Base-by-base conservation (phyloP, 2,329 filamentous ascomycete genomes). In the Endothia cerciana region DNA sequence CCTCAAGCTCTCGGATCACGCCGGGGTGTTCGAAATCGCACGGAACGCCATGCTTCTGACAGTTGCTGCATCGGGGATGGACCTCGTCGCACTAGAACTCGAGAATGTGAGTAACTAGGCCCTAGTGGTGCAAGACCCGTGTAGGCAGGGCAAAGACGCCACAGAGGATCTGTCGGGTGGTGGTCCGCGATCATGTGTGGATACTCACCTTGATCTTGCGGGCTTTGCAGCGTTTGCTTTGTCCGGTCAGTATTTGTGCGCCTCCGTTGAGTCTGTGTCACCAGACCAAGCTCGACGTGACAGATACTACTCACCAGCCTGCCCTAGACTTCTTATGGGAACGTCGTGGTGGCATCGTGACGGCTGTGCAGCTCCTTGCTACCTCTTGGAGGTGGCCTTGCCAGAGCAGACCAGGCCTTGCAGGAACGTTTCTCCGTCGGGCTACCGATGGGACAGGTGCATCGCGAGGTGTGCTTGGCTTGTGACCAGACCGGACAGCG, bases 321-420 rank as follows among this genome's bases (percentile, higher is more conserved):
- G 87, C 84, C 70, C 89, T 83, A 65, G 87, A 90, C 79, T 90
- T 91, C 74, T 89, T 91, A 76, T 91, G 89, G 51, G 88, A 89
- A 74, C 87, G 82, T 72, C 88, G 81, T 38, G 88, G 87, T 68
- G 88, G 86, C 87, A 89, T 89, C 57, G 58, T 70, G 65, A 43
- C 22, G 57, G 40, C 40, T 10, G 57, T 45, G 38, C 40, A 45
- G 33, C 40, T 40, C 25, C 25, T 40, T 66, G 13, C n/a, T 58
- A 33, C 62, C 30, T 25, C 19, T 58, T 25, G 41, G 10, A n/a
- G 13, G 19, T n/a, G 55, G 36, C 36, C 60, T 28, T 4, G 22
- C 47, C 60, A 33, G 30, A 53, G 3, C 60, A 62, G 22, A 17
- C 60, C 56, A 66, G 58, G 33, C 49, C 41, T 49, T 64, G 56